Conservation (phyloP, 352 stramenopile genomes). For the Pythium graminicola region DNA sequence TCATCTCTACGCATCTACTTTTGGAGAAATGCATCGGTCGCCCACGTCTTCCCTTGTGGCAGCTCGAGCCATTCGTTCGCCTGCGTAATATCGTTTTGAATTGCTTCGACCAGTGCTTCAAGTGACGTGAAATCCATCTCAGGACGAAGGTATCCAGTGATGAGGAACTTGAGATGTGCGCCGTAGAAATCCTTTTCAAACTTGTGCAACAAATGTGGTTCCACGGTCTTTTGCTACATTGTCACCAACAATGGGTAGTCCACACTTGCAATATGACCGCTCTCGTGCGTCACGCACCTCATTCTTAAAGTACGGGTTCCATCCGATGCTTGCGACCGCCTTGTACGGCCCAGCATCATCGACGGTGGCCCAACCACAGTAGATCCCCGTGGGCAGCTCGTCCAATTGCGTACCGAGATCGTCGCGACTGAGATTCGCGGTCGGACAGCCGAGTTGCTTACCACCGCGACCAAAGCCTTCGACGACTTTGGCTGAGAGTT, state of each 20-base stretch:
- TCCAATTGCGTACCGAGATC: constrained; percentile 81
- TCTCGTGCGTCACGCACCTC: constrained; percentile 40
- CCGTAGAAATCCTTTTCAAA: constrained; percentile 95
- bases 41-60: constrained; percentile 44
- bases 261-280: no score
- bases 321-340: constrained; percentile 96
- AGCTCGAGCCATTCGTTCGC: constrained; percentile 62
- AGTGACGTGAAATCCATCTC: constrained; percentile 94
- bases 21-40: constrained; percentile 23
- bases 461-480: constrained; percentile 91
- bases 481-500: constrained; percentile 87
- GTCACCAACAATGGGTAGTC: not conserved
- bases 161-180: constrained; percentile 89
- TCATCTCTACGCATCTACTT: not conserved
- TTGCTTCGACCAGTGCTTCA: constrained; percentile 88
- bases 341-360: constrained; percentile 84
- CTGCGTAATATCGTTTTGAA: constrained; percentile 80
- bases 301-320: constrained; percentile 93
- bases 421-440: constrained; percentile 90
- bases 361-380: constrained; percentile 91
- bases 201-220: constrained; percentile 93
- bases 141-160: constrained; percentile 90
- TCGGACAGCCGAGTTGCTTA: constrained; percentile 95
- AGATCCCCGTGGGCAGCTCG: constrained; percentile 86
- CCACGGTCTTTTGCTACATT: constrained; percentile 94